A percentile compares a stretch with the other conserved stretches of the same genome.
phyloP scores from a whole-genome alignment of 1,284 basidiomycete genomes.

The Schizophyllum amplum region DNA sequence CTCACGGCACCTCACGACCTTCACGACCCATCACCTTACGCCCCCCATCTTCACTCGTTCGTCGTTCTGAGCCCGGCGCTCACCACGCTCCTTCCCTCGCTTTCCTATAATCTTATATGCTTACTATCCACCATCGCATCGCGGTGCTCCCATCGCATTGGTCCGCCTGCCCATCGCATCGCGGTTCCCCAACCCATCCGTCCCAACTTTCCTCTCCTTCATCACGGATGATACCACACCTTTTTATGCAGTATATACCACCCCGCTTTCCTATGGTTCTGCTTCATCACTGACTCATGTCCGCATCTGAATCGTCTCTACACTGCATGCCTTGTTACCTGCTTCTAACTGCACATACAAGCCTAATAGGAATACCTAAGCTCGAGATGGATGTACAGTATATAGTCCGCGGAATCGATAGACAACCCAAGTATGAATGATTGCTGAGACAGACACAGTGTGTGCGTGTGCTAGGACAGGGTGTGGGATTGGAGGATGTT shows the following conservation, averaged over 20 bases:
- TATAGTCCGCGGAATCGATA: not conserved
- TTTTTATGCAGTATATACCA: not conserved
- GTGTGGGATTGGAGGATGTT: too few species aligned
- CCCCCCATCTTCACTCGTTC: not conserved
- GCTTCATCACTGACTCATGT: not conserved
- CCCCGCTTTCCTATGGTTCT: not conserved
- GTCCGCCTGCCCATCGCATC: too few species aligned
- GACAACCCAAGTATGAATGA: not conserved
- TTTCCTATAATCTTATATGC: not conserved
- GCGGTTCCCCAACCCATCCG: too few species aligned
- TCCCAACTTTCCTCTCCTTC: not conserved
- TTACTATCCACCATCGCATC: not conserved
- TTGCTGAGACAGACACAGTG: too few species aligned
- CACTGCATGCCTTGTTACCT: not conserved
- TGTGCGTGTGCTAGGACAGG: too few species aligned
- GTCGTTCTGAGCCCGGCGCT: not conserved
- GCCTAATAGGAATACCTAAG: not conserved
- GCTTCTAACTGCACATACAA: not conserved
- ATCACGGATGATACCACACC: not conserved
- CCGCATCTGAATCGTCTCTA: not conserved
- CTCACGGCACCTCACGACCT: not conserved
- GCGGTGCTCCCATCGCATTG: too few species aligned
- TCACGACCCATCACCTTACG: not conserved
- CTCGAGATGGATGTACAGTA: not conserved
- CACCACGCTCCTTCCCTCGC: not conserved